Base-by-base conservation (phyloP, 139 green algal genomes). In the Diplosphaera chodatii region DNA sequence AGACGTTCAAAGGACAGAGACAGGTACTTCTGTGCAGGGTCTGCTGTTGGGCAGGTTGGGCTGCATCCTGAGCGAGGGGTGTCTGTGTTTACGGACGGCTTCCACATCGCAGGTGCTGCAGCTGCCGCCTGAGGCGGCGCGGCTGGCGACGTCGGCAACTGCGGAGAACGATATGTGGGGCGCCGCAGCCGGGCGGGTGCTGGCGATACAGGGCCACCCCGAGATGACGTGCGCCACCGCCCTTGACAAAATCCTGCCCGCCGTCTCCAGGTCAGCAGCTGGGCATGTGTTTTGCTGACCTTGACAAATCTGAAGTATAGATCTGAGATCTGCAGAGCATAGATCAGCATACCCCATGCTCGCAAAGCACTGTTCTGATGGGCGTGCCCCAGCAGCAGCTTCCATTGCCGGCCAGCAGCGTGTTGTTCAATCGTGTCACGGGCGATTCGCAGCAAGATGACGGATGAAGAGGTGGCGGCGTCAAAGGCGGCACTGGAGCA, bases 171-270 rank as follows among this genome's bases (percentile, higher is more conserved):
- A 87, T 68, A 70, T 83, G 40, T 87, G 77, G 78, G 48, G 48
- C 48, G 64, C 64, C 21, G 65, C 62, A 28, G 71, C 69, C 3
- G 25, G 37, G 62, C 71, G 64, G 48, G 65, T 77, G 20, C 48
- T 87, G 21, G 79, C 76, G 1, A 71, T 79, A 31, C 76, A 82
- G 69, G 78, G 78, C 34, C 76, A 85, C 70, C 74, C 70, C 22
- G 79, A 80, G 66, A 55, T 76, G 32, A 37, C 32, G 1, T 37
- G 34, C 13, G 32, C 40, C 22, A 59, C 55, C 2, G 66, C 73
- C 21, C 37, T 78, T 15, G 67, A 79, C 20, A 86, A 84, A 66
- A 76, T 83, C 65, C 79, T 69, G 48, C 30, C n/a, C 1, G 29
- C 68, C 10, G 30, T 86, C 10, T 72, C 64, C 16, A 71, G 72